Evolutionary conservation across 2,329 filamentous ascomycete species (phyloP), one percentile per base, ranked within the genome.

Genomic region (Aspergillus cejpii): DNA sequence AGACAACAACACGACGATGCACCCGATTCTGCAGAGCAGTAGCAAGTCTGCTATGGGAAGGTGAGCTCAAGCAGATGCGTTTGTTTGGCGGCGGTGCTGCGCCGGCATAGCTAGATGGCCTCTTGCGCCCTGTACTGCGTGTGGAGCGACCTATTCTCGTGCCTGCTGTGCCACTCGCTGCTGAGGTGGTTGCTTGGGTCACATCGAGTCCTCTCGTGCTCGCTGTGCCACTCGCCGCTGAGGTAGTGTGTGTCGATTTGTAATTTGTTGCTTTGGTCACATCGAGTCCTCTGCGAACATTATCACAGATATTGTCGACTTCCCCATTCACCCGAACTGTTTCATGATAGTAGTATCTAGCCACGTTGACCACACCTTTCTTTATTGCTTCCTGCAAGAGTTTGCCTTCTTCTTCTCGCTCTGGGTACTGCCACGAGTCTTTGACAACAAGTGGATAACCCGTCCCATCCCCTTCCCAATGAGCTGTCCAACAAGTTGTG

Each of bases 401-500:
- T 37, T 51, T 17, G 8, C 57, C 55, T 51, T 62, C 58, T 49
- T 63, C 54, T 6, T 48, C 53, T 26, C 50, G 49, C 43, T 60
- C 53, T 11, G 47, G 40, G 45, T 58, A 58, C 34, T 63, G 56
- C 57, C 53, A 62, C 19, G 51, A 63, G 42, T 62, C 59, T 43
- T 59, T 55, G 20, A 74, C 61, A 11, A 74, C 62, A 51, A 74
- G 56, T 6, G 53, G 56, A n/a, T 38, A 14, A 3, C 17, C 43
- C 15, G 44, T 36, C 8, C 53, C 33, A 31, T 70, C 52, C 28
- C 48, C 60, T 42, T 71, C 56, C 20, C 42, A 57, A 61, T 74
- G 56, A 12, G 63, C 71, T 59, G 68, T 70, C 69, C 63, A 75
- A 39, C 63, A 74, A 12, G 65, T 74, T 14, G 68, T 74, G 20